Conservation (phyloP, 257 asterid species). For the Forsythia viridissima region DNA sequence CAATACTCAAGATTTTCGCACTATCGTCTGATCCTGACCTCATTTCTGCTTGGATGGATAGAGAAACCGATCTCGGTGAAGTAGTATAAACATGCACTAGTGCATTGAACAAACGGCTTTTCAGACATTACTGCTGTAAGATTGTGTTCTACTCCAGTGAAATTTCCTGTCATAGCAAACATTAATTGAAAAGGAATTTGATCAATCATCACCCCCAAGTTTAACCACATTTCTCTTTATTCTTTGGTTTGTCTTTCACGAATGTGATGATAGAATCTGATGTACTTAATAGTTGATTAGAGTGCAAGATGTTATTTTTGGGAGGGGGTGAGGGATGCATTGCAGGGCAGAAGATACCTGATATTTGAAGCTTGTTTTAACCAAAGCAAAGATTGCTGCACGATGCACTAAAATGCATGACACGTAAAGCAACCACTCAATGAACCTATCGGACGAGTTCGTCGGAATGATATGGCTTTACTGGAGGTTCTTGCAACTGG, state of each 20-base stretch:
- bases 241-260: not conserved
- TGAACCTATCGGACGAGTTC: slow-evolving; percentile 64
- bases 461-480: slow-evolving; percentile 58
- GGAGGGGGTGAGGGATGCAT: not conserved
- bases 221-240: not conserved
- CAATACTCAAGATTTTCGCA: not conserved
- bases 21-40: not conserved
- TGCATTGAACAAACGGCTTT: not conserved
- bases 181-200: not conserved
- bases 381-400: not conserved
- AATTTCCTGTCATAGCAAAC: not conserved
- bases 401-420: slow-evolving; percentile 56
- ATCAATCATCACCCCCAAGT: not conserved
- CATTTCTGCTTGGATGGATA: slow-evolving; percentile 5
- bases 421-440: slow-evolving; percentile 95
- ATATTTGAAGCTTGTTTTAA: slow-evolving; percentile 14
- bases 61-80: not conserved
- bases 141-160: not conserved
- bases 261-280: not conserved
- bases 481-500: slow-evolving; percentile 47
- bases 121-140: not conserved
- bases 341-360: slow-evolving; percentile 33
- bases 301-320: not conserved
- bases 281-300: not conserved
- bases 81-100: not conserved